These are phyloP conservation scores for Pythium rishiriense DNA, from an alignment of 352 stramenopile species.

Conservation along the genomic window DNA sequence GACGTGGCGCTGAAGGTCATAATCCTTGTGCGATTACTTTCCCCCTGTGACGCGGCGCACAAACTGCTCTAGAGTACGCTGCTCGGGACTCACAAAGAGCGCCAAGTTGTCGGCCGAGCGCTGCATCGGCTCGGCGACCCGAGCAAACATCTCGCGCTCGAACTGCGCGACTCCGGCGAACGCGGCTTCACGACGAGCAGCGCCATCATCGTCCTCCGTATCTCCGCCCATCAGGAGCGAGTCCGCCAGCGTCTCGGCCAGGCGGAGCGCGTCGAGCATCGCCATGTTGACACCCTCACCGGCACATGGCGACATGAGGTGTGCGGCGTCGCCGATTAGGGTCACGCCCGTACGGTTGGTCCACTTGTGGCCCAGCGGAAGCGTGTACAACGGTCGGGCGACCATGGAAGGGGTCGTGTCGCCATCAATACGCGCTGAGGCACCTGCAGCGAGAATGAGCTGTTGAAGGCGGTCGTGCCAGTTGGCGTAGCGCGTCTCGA, in stretches of 20 bases:
- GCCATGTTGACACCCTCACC: conserved; percentile 37
- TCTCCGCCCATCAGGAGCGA: not conserved
- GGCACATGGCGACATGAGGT: conserved; percentile 40
- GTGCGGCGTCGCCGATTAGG: conserved; percentile 35
- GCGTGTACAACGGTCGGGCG: conserved; percentile 12
- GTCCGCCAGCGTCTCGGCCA: conserved; percentile 12
- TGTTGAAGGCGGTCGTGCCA: conserved; percentile 14
- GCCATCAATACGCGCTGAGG: conserved; percentile 2
- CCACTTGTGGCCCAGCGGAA: conserved; percentile 21
- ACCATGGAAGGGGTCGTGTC: conserved; percentile 7
- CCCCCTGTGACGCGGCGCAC: not conserved
- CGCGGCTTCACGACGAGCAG: not conserved
- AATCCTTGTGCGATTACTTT: no score
- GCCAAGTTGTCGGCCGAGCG: conserved; percentile 15
- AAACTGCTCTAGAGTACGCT: not conserved
- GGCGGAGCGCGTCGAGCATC: conserved; percentile 28
- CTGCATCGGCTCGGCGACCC: conserved; percentile 1
- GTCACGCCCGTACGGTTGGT: conserved; percentile 22
- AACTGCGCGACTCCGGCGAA: conserved; percentile 7
- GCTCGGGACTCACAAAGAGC: conserved; percentile 10
- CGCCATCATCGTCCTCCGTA: not conserved
- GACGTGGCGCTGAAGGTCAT: conserved; percentile 7
- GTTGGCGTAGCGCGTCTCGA: conserved; percentile 19
- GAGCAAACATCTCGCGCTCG: conserved; percentile 22
- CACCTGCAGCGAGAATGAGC: conserved; percentile 11